Percentiles rank a stretch among this genome's conserved stretches.
Conservation (phyloP, 495 filamentous ascomycete species). For the Talaromyces liani region DNA sequence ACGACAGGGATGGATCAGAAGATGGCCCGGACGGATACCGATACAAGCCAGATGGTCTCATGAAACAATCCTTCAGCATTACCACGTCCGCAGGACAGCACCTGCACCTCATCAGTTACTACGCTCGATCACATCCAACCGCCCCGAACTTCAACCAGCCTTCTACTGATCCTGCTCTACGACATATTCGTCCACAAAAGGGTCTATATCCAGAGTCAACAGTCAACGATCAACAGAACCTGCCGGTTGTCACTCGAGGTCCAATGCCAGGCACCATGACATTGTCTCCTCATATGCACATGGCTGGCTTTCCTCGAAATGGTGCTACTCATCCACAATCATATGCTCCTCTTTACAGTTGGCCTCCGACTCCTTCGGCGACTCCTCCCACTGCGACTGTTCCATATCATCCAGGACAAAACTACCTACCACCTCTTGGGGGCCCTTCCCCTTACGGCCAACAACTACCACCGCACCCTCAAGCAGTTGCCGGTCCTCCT, state of each 20-base stretch:
- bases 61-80: constrained; percentile 99
- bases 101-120: constrained; percentile 95
- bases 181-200: constrained; percentile 77
- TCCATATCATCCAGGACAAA: constrained; percentile 20
- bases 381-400: constrained; percentile 35
- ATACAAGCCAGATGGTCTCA: constrained; percentile 93
- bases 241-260: constrained; percentile 55
- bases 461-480: constrained; percentile 20
- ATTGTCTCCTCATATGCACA: constrained; percentile 46
- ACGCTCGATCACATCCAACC: constrained; percentile 65
- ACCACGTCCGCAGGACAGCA: constrained; percentile 85
- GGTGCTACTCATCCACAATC: constrained; percentile 36
- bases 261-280: constrained; percentile 54
- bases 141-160: constrained; percentile 67
- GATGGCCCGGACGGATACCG: constrained; percentile 92
- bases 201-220: constrained; percentile 97
- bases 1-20: constrained; percentile 59
- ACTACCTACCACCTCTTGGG: constrained; percentile 22
- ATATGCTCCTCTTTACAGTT: constrained; percentile 46
- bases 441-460: constrained; percentile 17
- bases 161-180: constrained; percentile 68
- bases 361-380: constrained; percentile 57
- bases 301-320: constrained; percentile 41
- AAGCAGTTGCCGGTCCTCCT: constrained; percentile 16
- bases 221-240: constrained; percentile 71